Conservation (phyloP, 2,329 filamentous ascomycete genomes). For the Aspergillus hortae region DNA sequence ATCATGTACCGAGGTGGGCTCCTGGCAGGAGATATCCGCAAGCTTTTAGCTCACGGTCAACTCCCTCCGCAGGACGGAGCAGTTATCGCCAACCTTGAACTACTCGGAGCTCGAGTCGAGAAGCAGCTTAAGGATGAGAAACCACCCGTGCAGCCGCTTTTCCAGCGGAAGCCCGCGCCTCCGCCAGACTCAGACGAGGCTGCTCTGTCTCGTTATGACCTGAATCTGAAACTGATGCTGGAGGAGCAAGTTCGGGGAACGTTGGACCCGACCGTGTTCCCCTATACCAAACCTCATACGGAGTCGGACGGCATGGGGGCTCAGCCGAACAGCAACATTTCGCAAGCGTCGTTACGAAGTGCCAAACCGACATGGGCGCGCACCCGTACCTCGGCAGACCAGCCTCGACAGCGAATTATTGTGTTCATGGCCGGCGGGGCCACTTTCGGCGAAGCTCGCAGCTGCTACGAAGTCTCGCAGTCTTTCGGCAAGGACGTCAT, state of each 20-base stretch:
- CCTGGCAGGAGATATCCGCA: conserved; percentile 76
- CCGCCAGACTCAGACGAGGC: conserved; percentile 68
- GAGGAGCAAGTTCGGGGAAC: conserved; percentile 67
- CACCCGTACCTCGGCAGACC: conserved; percentile 66
- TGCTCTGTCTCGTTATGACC: conserved; percentile 81
- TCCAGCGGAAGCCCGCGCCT: conserved; percentile 60
- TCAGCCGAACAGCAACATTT: conserved; percentile 51
- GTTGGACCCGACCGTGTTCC: conserved; percentile 65
- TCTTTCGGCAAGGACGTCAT: conserved; percentile 76
- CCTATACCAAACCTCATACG: conserved; percentile 68
- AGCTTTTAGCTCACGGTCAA: conserved; percentile 77
- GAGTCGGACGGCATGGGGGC: conserved; percentile 39
- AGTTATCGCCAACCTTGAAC: conserved; percentile 69
- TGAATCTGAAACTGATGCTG: conserved; percentile 76
- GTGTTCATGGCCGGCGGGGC: conserved; percentile 95
- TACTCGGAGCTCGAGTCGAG: conserved; percentile 72
- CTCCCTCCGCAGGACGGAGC: conserved; percentile 71
- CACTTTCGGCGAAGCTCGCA: conserved; percentile 83
- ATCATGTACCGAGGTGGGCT: conserved; percentile 82
- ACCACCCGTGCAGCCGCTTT: conserved; percentile 63
- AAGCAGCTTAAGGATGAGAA: conserved; percentile 74
- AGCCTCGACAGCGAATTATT: conserved; percentile 85
- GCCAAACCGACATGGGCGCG: conserved; percentile 96
- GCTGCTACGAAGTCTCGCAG: conserved; percentile 81
- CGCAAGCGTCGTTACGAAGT: conserved; percentile 74